Base-by-base conservation (phyloP, 225 moss, liverwort and hornwort species). In the Marchantia polymorpha region DNA sequence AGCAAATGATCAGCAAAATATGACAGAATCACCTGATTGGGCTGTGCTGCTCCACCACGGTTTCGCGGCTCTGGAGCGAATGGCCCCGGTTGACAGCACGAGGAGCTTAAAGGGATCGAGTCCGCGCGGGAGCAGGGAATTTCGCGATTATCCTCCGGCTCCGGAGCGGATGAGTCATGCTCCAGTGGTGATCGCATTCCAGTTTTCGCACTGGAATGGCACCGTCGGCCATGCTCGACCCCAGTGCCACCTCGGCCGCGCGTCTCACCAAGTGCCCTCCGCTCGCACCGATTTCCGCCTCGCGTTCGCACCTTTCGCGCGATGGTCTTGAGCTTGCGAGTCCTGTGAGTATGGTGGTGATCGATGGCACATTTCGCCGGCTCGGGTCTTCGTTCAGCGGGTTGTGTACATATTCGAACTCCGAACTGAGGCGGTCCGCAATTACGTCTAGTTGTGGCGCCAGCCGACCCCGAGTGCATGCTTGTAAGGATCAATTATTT, bases 1-100 rank as follows among this genome's bases (percentile, higher is more conserved):
- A 39, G 31, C 75, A 46, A 75, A 75, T 75, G 75, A 75, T 75
- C 75, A 39, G 59, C 75, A 75, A 31, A 75, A 59, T 75, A 75
- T 59, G 75, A 29, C 20, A 31, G 39, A 75, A 58, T 75, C 75
- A 31, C 22, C 39, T 59, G 58, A 75, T 75, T 75, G 75, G 75
- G 39, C 59, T 59, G 26, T 20, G 10, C 25, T 31, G 56, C 39
- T 53, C 31, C 58, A 22, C 30, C 39, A 46, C 75, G 29, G 27
- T 54, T 74, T 54, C 73, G 16, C 17, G 73, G 73, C 54, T 55
- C 73, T 29, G 54, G 16, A 53, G 53, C 53, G 52, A 55, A 15
- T 73, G 27, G 53, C 73, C 54, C 73, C 26, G 16, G 27, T 7
- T 54, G 73, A 29, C 52, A 15, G 16, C 54, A 12, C 25, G 13